Evolutionary conservation across 2,329 filamentous ascomycete species (phyloP), one percentile per base, ranked within the genome.

Genomic region (Bipolaris victoriae): DNA sequence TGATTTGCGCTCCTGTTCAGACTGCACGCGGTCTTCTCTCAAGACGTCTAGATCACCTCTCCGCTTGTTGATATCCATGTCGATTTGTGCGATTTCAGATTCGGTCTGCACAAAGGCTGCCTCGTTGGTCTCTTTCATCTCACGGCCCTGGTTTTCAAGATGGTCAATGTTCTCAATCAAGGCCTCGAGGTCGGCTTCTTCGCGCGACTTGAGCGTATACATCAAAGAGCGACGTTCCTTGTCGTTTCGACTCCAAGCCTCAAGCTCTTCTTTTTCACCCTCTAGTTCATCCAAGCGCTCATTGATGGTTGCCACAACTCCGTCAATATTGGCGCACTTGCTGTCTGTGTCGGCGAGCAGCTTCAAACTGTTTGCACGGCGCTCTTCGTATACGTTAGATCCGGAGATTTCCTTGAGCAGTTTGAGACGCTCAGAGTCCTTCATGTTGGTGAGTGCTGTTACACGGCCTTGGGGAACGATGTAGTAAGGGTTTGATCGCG

Each of bases 401-500:
- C 95, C 95, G 0, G 95, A 95, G n/a, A 99, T 95, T 73, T 98
- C 95, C 78, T 99, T 99, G 60, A 99, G 80, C 58, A 99, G 81
- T 65, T 90, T 93, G 61, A 99, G 80, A 50, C 95, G 87, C 75
- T 97, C 93, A 1, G 88, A 88, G 76, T 99, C 95, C 77, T 97
- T 97, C 95, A 99, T 99, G 76, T 98, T 99, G 43, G 95, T 99
- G 72, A 99, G 83, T 22, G 92, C 89, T 0, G 95, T 98, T 58
- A 99, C 93, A 72, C 95, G 92, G 52, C 95, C 95, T 76, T 99
- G 95, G 0, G 96, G 95, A 1, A 99, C 96, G 69, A 99, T 99
- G 77, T 99, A 99, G 82, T 98, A 99, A 24, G 95, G 95, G 75
- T 99, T 99, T 55, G 93, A 97, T 65, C 92, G 88, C 60, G 94